Percentiles rank a stretch among this genome's conserved stretches.
Conservation (phyloP, 768 basidiomycete species). For the Cystoderma amianthinum region DNA sequence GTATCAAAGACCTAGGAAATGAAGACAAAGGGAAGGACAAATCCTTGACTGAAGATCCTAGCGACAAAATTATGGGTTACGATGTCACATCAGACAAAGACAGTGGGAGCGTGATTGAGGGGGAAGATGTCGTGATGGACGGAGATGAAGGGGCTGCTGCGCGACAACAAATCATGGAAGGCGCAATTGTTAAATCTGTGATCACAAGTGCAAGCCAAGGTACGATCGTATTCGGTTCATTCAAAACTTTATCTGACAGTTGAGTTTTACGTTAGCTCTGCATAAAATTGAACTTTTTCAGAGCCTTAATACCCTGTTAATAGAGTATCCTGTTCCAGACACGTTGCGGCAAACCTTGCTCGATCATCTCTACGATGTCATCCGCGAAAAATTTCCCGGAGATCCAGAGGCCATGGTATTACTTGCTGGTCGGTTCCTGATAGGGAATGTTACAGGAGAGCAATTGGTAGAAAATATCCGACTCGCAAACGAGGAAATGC, state of each 20-base stretch:
- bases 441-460: conserved; percentile 19
- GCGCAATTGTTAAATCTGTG: conserved; percentile 76
- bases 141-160: conserved; percentile 47
- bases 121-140: conserved; percentile 39
- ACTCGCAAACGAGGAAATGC: conserved; percentile 31
- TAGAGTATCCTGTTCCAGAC: conserved; percentile 26
- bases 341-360: conserved; percentile 27
- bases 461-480: conserved; percentile 30
- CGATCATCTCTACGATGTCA: conserved; percentile 29
- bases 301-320: conserved; percentile 28
- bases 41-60: conserved; percentile 15
- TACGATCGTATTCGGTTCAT: conserved; percentile 16
- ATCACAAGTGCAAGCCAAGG: conserved; percentile 71
- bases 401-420: conserved; percentile 29
- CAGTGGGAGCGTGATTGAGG: conserved; percentile 7
- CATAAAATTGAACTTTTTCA: conserved; percentile 34
- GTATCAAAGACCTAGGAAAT: conserved; percentile 34
- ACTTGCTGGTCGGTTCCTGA: conserved; percentile 24
- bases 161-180: conserved; percentile 63
- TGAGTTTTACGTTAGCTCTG: conserved; percentile 24
- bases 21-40: conserved; percentile 16
- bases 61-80: conserved; percentile 28
- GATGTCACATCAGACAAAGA: conserved; percentile 11
- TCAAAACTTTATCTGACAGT: conserved; percentile 9
- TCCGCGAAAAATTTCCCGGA: conserved; percentile 21